Base-by-base conservation (phyloP, 371 early-diverging fungal species). In the Mucor irregularis region DNA sequence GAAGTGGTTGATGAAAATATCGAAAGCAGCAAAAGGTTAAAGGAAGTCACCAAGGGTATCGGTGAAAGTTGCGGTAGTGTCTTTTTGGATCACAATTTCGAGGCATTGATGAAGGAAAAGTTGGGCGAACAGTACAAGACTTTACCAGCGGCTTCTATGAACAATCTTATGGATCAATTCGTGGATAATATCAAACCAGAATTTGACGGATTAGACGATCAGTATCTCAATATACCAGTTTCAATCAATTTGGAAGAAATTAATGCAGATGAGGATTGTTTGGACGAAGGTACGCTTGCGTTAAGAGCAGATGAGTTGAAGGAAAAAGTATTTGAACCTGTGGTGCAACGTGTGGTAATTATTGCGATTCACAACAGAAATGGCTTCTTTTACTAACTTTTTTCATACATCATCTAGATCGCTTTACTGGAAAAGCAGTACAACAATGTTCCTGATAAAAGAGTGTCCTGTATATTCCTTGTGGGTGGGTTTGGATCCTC, bases 1-100 rank as follows among this genome's bases (percentile, higher is more conserved):
- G 71, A 76, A 60, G 66, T 74, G 13, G 44, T 65, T 37, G 44
- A 64, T 43, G 58, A 68, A 38, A 56, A 39, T 24, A 53, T 53
- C 30, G 54, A 66, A 38, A 56, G 42, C 48, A 57, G 48, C 14
- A 56, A 75, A 16, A 57, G 71, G 17, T 61, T 83, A 8, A 76
- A 77, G 22, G 82, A 83, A 54, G 67, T 80, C 19, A 80, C 84
- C 33, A 76, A 80, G 49, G 84, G 84, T n/a, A 69, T 76, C n/a
- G 81, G 84, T n/a, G 80, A 78, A 26, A 76, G 79, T 14, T 83
- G 84, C 28, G 84, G 84, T 6, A 80, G 80, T 30, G 70, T 78
- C 22, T 83, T 81, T 49, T 47, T 83, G 54, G 84, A 83, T 61
- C 53, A 76, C 5, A 62, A 71, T 16, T 78, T 81, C 58, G 65